phyloP scores from a whole-genome alignment of 1,284 basidiomycete genomes.

The Cryptococcus sp. region DNA sequence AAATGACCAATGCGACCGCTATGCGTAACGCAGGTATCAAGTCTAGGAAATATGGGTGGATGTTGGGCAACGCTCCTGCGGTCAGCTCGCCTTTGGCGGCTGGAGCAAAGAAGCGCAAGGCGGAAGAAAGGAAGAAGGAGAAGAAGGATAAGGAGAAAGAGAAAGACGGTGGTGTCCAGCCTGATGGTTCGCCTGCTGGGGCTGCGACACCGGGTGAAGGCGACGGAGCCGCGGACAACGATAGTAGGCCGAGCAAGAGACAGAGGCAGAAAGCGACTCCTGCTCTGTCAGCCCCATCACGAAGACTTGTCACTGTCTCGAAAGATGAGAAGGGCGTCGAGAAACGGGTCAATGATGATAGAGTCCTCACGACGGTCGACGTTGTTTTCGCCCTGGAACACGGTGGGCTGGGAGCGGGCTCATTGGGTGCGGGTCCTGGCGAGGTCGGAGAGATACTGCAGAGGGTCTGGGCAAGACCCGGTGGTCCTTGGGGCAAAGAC shows the following conservation, averaged over 20 bases:
- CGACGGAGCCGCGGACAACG: not conserved
- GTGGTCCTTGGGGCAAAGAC: slow-evolving; percentile 35
- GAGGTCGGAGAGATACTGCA: slow-evolving; percentile 27
- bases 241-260: slow-evolving; percentile 5
- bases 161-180: not conserved
- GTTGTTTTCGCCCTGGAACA: slow-evolving; percentile 47
- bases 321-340: slow-evolving; percentile 20
- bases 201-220: not conserved
- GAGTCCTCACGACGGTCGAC: slow-evolving; percentile 41
- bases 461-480: slow-evolving; percentile 30
- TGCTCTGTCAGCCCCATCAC: slow-evolving; percentile 9
- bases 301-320: slow-evolving; percentile 11
- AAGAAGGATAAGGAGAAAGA: slow-evolving; percentile 10
- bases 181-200: not conserved
- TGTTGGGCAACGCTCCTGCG: slow-evolving; percentile 32
- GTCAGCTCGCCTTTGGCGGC: slow-evolving; percentile 27
- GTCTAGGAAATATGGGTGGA: slow-evolving; percentile 43
- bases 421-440: slow-evolving; percentile 24
- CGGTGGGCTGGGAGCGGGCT: slow-evolving; percentile 32
- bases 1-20: slow-evolving; percentile 44
- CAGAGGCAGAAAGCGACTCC: slow-evolving; percentile 11
- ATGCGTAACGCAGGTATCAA: slow-evolving; percentile 28
- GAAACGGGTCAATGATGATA: slow-evolving; percentile 36
- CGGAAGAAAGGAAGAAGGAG: slow-evolving; percentile 11
- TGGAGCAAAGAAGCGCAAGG: slow-evolving; percentile 26